Base-by-base conservation (phyloP, 2,329 filamentous ascomycete genomes). In the Fusarium guadeloupense region DNA sequence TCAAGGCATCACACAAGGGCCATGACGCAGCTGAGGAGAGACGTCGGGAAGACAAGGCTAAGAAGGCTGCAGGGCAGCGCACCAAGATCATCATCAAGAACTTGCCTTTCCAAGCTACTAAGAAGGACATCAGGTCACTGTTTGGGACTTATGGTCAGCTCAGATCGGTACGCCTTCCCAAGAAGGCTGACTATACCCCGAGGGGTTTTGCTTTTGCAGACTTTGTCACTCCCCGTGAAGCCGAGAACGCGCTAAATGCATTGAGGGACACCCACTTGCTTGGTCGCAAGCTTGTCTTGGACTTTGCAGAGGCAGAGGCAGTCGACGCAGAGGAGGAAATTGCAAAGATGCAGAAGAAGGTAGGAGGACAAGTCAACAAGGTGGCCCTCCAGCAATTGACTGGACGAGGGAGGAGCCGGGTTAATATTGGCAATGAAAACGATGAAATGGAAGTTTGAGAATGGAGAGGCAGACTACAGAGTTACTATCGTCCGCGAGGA, bases 41-140 rank as follows among this genome's bases (percentile, higher is more conserved):
- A 65, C 87, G 90, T 63, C 89, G 89, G 66, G 89, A 94, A 66
- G 93, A 98, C 72, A 87, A 85, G 64, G 88, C 89, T 44, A 96
- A 93, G 82, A 96, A 94, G 76, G 79, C 85, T 44, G 88, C 91
- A 20, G 85, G 85, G 14, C 86, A 88, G 72, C 85, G 87, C 66
- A 97, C 93, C 41, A 98, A 98, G 83, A 90, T 99, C 72, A 89
- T 98, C 77, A 90, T 99, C 81, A 99, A 98, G 83, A 99, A 99
- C 80, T 80, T 99, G 76, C 94, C 95, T 17, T 99, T 99, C 80
- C 92, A 98, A 80, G 90, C 91, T 42, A 90, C 88, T 48, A 97
- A 97, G 81, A 95, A 96, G 76, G 95, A 99, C 74, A 84, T 99
- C 54, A 87, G 92, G 62, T 83, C 89, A 48, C 83, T 98, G 35